Evolutionary conservation across 2,329 filamentous ascomycete species (phyloP), one percentile per base, ranked within the genome.

Genomic region (Nigrograna mackinnonii): DNA sequence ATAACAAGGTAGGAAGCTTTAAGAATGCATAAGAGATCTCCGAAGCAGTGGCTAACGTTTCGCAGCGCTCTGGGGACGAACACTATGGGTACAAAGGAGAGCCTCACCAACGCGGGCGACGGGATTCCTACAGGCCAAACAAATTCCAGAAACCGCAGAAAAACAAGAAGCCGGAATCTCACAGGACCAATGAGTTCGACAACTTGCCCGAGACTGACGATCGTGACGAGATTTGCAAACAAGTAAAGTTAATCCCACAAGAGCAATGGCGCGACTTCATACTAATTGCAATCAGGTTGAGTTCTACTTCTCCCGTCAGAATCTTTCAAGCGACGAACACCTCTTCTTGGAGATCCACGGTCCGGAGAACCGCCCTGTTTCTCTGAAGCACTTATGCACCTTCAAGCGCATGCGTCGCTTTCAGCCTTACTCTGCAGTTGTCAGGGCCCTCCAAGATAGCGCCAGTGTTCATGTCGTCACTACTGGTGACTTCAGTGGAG

Each of bases 341-440:
- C 80, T 99, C 56, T 88, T 91, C 76, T 78, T 83, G 50, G 78
- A 85, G 60, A 87, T 89, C 41, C 86, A 85, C 28, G 92, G 92
- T 43, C 77, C 81, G 52, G 79, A 86, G 60, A 96, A 96, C 77
- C 86, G 87, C 68, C 80, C 91, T 32, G 85, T 99, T 26, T 76
- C 85, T 17, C 77, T 99, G 55, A 84, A 85, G 61, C 80, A 85
- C 48, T 83, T 99, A 54, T 83, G 85, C 77, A 84, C 76, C 38
- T 99, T 99, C 80, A 92, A 91, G 75, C 91, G 95, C 68, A 99
- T 99, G 95, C 86, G 84, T 55, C 87, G 86, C 60, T 99, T 97
- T 81, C 85, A 94, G 73, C 89, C 90, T 31, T 91, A 91, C 75
- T 84, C 82, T 42, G 86, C 87, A 43, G 82, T 99, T 32, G 85